These are phyloP conservation scores for Ziziphus jujuba DNA, from an alignment of 306 rosid species.

Conservation along the genomic window DNA sequence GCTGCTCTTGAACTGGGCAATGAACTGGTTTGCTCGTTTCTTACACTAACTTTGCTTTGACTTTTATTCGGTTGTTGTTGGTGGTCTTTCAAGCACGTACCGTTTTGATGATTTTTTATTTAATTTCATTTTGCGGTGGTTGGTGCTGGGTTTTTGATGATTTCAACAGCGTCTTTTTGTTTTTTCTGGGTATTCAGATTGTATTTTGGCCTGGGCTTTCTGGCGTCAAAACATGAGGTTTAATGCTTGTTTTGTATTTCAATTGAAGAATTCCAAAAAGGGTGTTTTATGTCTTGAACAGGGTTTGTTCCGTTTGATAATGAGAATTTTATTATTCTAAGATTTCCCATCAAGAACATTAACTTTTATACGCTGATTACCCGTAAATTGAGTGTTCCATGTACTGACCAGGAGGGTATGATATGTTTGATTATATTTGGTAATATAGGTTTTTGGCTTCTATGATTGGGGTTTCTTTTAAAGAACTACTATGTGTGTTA, in stretches of 20 bases:
- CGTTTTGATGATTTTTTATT: conserved; percentile 9
- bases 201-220: not conserved
- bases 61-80: conserved; percentile 15
- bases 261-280: not conserved
- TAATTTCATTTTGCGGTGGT: conserved; percentile 7
- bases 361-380: conserved; percentile 18
- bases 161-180: conserved; percentile 14
- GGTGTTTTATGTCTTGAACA: conserved; percentile 3
- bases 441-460: conserved; percentile 12
- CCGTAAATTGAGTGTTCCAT: conserved; percentile 13
- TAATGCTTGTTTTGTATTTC: not conserved
- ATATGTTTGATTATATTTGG: not conserved
- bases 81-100: conserved; percentile 15
- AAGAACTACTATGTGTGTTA: conserved; percentile 9
- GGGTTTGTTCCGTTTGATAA: conserved; percentile 16
- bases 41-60: not conserved
- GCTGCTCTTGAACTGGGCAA: conserved; percentile 86
- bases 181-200: not conserved
- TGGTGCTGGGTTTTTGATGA: conserved; percentile 22
- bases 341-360: not conserved
- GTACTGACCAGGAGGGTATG: not conserved
- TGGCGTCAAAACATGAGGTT: conserved; percentile 4
- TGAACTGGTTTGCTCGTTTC: conserved; percentile 61
- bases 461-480: conserved; percentile 7
- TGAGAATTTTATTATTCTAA: not conserved